These are phyloP conservation scores for Sphaerobolus stellatus DNA, from an alignment of 1,284 basidiomycete species.

Conservation along the genomic window DNA sequence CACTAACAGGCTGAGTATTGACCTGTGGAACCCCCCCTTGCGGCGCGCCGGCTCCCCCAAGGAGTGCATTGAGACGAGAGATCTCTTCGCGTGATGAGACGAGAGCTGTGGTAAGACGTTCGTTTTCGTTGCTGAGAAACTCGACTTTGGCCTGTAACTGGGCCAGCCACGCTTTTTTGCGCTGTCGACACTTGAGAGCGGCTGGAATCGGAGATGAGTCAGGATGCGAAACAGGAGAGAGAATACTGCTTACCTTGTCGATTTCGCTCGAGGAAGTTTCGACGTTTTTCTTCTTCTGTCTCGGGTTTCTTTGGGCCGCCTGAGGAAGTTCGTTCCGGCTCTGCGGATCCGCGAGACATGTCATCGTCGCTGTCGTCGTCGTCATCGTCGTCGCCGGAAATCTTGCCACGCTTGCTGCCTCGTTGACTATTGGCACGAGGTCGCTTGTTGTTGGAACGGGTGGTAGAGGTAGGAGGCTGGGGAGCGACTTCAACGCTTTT, in stretches of 20 bases:
- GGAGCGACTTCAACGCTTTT: conserved; percentile 55
- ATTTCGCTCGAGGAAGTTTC: conserved; percentile 93
- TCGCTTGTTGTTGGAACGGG: conserved; percentile 20
- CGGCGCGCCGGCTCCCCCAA: conserved; percentile 53
- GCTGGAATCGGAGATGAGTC: conserved; percentile 48
- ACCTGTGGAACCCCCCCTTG: not conserved
- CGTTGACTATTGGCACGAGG: conserved; percentile 5
- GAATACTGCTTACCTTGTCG: conserved; percentile 70
- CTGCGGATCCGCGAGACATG: conserved; percentile 13
- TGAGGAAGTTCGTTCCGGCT: conserved; percentile 26
- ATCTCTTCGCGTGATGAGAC: conserved; percentile 78
- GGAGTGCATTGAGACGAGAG: conserved; percentile 69
- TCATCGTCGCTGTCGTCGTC: conserved; percentile 27
- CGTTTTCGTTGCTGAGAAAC: conserved; percentile 87
- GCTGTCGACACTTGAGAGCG: conserved; percentile 96
- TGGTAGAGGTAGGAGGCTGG: conserved; percentile 30
- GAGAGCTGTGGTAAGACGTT: conserved; percentile 80
- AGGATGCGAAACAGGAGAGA: not conserved
- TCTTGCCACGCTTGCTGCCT: conserved; percentile 15
- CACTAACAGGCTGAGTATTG: conserved; percentile 9
- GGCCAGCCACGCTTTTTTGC: conserved; percentile 96
- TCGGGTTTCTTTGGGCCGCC: conserved; percentile 66
- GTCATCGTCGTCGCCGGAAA: conserved; percentile 29
- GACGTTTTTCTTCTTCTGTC: conserved; percentile 94
- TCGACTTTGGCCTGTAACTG: conserved; percentile 94